A percentile compares a stretch with the other conserved stretches of the same genome.
These are phyloP conservation scores for Nothopassalora personata DNA, from an alignment of 2,329 filamentous ascomycete species.

Conservation along the genomic window DNA sequence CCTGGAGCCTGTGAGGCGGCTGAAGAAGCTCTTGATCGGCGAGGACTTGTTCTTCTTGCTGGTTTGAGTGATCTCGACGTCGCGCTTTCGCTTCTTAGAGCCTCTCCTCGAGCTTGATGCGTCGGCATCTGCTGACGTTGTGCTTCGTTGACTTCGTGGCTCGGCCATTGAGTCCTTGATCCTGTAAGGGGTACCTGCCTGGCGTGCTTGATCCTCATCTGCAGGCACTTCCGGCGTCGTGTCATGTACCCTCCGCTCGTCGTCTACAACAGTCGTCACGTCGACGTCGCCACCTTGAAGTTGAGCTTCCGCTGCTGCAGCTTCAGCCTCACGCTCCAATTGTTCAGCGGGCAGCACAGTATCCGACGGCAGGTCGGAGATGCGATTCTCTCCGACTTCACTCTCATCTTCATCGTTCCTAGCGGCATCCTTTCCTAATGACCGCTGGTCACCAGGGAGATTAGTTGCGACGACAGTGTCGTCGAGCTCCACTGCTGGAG, in stretches of 20 bases:
- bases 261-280: background rate
- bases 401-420: background rate
- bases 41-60: conserved; percentile 26
- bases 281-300: background rate
- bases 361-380: conserved; percentile 25
- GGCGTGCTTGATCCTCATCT: background rate
- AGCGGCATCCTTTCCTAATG: background rate
- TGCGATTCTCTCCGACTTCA: background rate
- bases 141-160: background rate
- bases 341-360: conserved; percentile 23
- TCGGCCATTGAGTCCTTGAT: conserved; percentile 7
- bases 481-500: background rate
- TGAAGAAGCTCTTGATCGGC: conserved; percentile 26
- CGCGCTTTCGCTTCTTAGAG: conserved; percentile 1
- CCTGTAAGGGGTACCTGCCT: conserved; percentile 1
- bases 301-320: conserved; percentile 9
- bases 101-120: background rate
- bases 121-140: background rate
- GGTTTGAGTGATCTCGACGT: background rate
- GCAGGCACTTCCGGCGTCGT: background rate
- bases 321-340: conserved; percentile 24
- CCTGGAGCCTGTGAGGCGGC: conserved; percentile 18
- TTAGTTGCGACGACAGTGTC: background rate
- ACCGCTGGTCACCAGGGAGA: background rate
- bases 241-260: conserved; percentile 4